These are phyloP conservation scores for Calophaca sinica DNA, from an alignment of 306 rosid species.

Conservation along the genomic window DNA sequence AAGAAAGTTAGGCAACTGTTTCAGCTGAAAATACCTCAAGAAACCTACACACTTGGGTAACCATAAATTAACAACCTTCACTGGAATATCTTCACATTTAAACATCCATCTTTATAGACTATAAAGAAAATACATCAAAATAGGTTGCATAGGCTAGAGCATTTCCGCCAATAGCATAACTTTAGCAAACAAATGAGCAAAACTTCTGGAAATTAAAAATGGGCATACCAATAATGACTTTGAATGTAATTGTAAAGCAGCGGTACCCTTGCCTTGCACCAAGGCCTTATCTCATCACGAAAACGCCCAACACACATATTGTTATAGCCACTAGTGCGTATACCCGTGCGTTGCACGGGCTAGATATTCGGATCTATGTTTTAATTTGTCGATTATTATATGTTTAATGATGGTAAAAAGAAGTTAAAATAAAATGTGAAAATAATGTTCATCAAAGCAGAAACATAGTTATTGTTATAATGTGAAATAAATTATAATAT, in stretches of 20 bases:
- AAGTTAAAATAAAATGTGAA: too few relatives aligned
- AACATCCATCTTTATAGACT: constrained; percentile 23
- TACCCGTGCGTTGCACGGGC: too few relatives aligned
- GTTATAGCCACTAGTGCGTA: constrained; percentile 84
- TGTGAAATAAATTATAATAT: too few relatives aligned
- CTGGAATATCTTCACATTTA: constrained; percentile 23
- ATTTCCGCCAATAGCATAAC: constrained; percentile 16
- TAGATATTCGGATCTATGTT: too few relatives aligned
- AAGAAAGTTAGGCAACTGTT: constrained; percentile 90
- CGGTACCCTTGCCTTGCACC: constrained; percentile 94
- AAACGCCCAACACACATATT: constrained; percentile 68
- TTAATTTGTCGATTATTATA: too few relatives aligned
- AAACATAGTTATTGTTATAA: too few relatives aligned
- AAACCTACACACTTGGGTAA: constrained; percentile 90
- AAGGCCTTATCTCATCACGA: constrained; percentile 72
- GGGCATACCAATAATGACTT: constrained; percentile 85
- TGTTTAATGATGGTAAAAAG: too few relatives aligned
- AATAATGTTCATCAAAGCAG: too few relatives aligned
- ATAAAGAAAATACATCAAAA: constrained; percentile 13
- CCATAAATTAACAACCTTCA: constrained; percentile 41
- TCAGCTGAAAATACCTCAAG: constrained; percentile 81
- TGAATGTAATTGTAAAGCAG: constrained; percentile 84
- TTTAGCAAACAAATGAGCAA: constrained; percentile 6
- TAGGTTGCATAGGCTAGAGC: not conserved
- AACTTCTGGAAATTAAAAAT: constrained; percentile 29